Evolutionary conservation across 2,329 filamentous ascomycete species (phyloP).

Genomic region (Fusarium verticillioides): DNA sequence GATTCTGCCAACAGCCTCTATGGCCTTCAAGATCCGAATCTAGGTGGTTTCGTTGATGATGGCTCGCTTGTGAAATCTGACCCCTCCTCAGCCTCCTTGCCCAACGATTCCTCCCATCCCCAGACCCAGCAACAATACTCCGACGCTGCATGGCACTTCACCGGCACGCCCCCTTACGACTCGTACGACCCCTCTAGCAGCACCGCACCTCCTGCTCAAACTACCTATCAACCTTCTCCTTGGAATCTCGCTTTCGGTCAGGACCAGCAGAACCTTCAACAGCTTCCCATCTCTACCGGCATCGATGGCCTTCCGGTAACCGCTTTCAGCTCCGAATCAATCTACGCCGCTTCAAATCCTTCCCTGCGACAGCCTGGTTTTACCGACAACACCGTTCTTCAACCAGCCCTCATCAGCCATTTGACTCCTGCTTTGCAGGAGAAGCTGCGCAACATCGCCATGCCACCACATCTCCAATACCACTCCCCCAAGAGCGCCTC

Average conservation of each 20-base stretch:
- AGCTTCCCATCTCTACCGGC: constrained; percentile 49
- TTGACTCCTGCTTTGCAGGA: constrained; percentile 70
- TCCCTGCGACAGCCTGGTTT: constrained; percentile 44
- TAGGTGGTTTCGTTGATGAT: constrained; percentile 51
- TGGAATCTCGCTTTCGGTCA: constrained; percentile 50
- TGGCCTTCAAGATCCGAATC: constrained; percentile 57
- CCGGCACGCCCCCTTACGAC: constrained; percentile 60
- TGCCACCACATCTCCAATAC: constrained; percentile 71
- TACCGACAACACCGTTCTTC: constrained; percentile 47
- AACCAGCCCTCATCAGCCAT: constrained; percentile 41
- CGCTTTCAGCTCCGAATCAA: constrained; percentile 51
- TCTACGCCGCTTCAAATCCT: constrained; percentile 48
- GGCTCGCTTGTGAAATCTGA: constrained; percentile 48
- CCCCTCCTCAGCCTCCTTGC: constrained; percentile 44
- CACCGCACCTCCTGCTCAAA: constrained; percentile 49
- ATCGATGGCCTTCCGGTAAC: constrained; percentile 48
- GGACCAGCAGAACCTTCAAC: constrained; percentile 47
- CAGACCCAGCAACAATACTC: constrained; percentile 49
- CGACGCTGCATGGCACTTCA: constrained; percentile 60
- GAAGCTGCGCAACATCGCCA: constrained; percentile 70
- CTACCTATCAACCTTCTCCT: constrained; percentile 49
- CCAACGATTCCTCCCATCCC: constrained; percentile 50
- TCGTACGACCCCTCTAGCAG: constrained; percentile 55
- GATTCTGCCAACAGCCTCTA: constrained; percentile 55
- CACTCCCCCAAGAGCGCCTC: constrained; percentile 67